Conservation (phyloP, 148 eudicot genomes). For the Dianthus caryophyllus region DNA sequence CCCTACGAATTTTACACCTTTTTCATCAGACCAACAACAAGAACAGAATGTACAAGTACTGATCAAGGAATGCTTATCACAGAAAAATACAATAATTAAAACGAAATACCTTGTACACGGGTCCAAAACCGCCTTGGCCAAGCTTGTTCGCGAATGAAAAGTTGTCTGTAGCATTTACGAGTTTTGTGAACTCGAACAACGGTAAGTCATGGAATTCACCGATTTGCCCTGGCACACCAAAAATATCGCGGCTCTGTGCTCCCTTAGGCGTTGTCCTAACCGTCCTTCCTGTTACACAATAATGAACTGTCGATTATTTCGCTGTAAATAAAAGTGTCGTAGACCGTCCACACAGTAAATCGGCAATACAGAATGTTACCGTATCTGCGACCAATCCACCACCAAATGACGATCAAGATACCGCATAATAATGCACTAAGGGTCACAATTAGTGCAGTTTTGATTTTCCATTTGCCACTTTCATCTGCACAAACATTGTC, state of each 20-base stretch:
- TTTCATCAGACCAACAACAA: neutral
- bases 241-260: neutral
- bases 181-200: conserved; percentile 24
- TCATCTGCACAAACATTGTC: conserved; percentile 17
- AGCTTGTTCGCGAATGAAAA: conserved; percentile 33
- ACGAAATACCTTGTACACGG: conserved; percentile 32
- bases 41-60: too few species aligned
- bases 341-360: neutral
- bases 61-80: too few species aligned
- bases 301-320: conserved; percentile 22
- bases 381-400: conserved; percentile 15
- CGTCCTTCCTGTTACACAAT: neutral
- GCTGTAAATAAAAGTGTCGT: conserved; percentile 15
- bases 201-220: conserved; percentile 24
- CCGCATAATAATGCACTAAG: conserved; percentile 11
- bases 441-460: conserved; percentile 19
- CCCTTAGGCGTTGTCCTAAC: neutral
- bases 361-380: neutral
- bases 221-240: neutral
- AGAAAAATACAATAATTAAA: too few species aligned
- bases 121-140: conserved; percentile 52
- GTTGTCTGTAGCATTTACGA: conserved; percentile 30
- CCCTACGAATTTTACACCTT: conserved; percentile 10
- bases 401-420: conserved; percentile 20
- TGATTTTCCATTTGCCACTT: conserved; percentile 11